Evolutionary conservation across 192 early-diverging fungal genomes (phyloP).

Genomic region (Glomus cerebriforme): DNA sequence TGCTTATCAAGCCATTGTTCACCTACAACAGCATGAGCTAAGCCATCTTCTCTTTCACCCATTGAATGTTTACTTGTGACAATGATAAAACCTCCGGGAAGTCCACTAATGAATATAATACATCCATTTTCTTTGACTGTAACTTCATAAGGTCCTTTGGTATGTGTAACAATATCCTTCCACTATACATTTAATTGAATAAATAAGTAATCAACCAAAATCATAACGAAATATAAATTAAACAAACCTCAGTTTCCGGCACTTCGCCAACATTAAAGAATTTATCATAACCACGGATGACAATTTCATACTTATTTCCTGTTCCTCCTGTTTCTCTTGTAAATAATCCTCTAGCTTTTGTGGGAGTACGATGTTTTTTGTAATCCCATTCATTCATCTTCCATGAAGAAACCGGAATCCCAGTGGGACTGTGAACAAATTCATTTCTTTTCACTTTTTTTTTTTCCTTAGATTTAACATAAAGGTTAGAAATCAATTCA

Average conservation of each 20-base stretch:
- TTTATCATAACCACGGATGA: constrained; percentile 94
- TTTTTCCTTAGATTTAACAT: not conserved
- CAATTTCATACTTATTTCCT: constrained; percentile 55
- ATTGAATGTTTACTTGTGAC: constrained; percentile 90
- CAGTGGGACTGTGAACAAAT: not conserved
- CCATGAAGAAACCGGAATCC: constrained; percentile 50
- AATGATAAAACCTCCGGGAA: constrained; percentile 58
- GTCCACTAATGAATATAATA: constrained; percentile 78
- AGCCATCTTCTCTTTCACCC: constrained; percentile 33
- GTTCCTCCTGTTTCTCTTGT: constrained; percentile 40
- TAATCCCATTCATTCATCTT: constrained; percentile 71
- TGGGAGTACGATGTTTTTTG: constrained; percentile 70
- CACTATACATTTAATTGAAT: constrained; percentile 41
- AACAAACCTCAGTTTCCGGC: constrained; percentile 50
- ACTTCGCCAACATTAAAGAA: constrained; percentile 89
- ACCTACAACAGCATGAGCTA: constrained; percentile 64
- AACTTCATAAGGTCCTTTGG: constrained; percentile 85
- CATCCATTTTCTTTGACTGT: constrained; percentile 98
- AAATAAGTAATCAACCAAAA: constrained; percentile 24
- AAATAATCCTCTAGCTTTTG: constrained; percentile 83
- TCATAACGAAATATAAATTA: not conserved
- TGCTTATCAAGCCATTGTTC: constrained; percentile 74
- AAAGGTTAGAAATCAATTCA: not conserved
- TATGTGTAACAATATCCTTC: constrained; percentile 58
- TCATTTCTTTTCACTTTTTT: not conserved